Evolutionary conservation across 176 grass and related monocot genomes (phyloP), one percentile per base, ranked within the genome.

Genomic region (Aegilops sharonensis): DNA sequence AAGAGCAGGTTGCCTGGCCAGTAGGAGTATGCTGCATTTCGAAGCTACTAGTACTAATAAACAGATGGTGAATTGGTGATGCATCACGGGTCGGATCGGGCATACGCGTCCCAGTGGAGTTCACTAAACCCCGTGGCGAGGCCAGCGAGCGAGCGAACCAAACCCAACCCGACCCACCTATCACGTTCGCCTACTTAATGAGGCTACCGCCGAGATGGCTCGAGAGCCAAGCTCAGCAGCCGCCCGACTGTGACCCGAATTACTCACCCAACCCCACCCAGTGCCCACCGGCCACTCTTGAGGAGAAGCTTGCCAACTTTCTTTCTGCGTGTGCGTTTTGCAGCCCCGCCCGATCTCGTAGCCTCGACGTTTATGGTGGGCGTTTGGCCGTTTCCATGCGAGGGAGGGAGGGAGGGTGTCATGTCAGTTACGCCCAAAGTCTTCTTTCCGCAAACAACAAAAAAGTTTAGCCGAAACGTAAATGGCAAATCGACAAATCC

Each of bases 141-240:
- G 7, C 32, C 31, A 34, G 5, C 23, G 20, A 47, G 9, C 70
- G 21, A 48, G 45, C 50, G 15, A 6, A 89, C 71, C 83, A 52
- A 82, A 78, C 73, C 79, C 6, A 66, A 57, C 84, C 79, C 5
- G 43, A 45, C 65, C 40, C 59, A 14, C 29, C 34, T 64, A 11
- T 60, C 31, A 54, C 50, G 60, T 4, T 4, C n/a, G 11, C 15
- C 35, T 32, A 79, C 36, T 68, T 76, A 91, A 68, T 91, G 60
- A 31, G 64, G 11, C 79, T 74, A 64, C 34, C 85, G 85, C 75
- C 80, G 27, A 83, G 80, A 75, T 87, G 12, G 18, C 65, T 64
- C 25, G 1, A 54, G 5, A 74, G 27, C 27, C 27, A 27, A 27
- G 27, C 27, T 27, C 27, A 27, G 71, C 39, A 6, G 71, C 71